Base-by-base conservation (phyloP, 306 rosid genomes). In the Purshia tridentata region DNA sequence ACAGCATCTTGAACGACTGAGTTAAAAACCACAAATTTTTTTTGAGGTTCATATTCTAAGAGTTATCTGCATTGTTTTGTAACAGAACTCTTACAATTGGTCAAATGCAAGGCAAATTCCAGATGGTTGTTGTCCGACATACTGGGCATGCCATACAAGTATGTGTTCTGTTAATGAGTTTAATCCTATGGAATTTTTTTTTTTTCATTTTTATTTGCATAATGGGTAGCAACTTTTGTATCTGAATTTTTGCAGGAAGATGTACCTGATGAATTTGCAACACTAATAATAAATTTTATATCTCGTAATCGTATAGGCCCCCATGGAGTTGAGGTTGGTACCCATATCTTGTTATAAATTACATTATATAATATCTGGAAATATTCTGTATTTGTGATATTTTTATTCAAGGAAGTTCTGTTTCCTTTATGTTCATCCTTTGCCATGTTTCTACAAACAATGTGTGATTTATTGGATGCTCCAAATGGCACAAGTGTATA, bases 91-190 rank as follows among this genome's bases (percentile, higher is more conserved):
- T 91, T 39, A 94, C 97, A 69, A 91, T 94, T 74, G 99, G 99
- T 81, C 99, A 94, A 87, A 94, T 94, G 99, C 99, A 94, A 88
- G 99, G 99, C 66, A 94, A 94, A 92, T 94, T 91, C 81, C 99
- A 94, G 76, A 91, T 91, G 97, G 77, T 87, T 52, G 91, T 94
- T 37, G 91, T 94, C 68, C 85, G 92, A 68, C 92, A 91, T 73
- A 83, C 93, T 9, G 97, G 99, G 82, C 99, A 94, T 82, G 99
- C 99, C 56, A 89, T 94, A 81, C 99, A 94, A 96, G 96, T 91
- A 49, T 23, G 41, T 45, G 53, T 16, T 59, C 44, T 46, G 58
- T 65, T 37, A 45, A 29, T 29, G 35, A 29, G 35, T 29, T 29
- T 76, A 74, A 47, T 44, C 78, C 63, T 13, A 16, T 72, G 54